Evolutionary conservation across 2,329 filamentous ascomycete species (phyloP).

Genomic region (Zarea fungicola): DNA sequence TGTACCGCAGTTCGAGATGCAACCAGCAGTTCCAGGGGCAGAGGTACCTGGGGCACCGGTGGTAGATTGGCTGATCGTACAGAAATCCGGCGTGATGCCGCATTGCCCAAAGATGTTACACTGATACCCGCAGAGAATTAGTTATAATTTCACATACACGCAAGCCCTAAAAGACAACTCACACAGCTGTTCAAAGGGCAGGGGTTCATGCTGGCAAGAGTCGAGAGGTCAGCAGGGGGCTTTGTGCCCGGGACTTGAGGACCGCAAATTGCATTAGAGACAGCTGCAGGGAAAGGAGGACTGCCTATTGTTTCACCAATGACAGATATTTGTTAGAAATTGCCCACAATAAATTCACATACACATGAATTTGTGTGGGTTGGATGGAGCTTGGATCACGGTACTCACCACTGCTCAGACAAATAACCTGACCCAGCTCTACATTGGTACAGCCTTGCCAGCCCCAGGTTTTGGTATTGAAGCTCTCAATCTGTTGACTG

Average conservation of each 20-base stretch:
- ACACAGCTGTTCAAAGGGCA: constrained; percentile 24
- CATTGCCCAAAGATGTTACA: constrained; percentile 16
- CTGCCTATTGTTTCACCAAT: too few species aligned
- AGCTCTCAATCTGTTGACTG: constrained; percentile 15
- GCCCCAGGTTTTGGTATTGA: constrained; percentile 23
- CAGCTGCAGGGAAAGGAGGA: constrained; percentile 20
- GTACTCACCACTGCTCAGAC: constrained; percentile 22
- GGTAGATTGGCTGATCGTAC: constrained; percentile 6
- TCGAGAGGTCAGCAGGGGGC: constrained; percentile 21
- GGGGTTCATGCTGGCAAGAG: constrained; percentile 29
- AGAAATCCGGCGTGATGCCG: constrained; percentile 4
- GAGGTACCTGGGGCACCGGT: constrained; percentile 15
- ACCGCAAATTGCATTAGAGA: constrained; percentile 35
- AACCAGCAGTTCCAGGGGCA: constrained; percentile 26
- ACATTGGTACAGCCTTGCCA: constrained; percentile 21
- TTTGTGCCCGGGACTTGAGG: constrained; percentile 33
- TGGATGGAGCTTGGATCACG: too few species aligned
- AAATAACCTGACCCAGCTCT: constrained; percentile 15
- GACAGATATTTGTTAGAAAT: too few species aligned
- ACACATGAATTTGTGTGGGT: too few species aligned
- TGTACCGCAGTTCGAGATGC: constrained; percentile 37
- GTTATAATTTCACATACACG: too few species aligned
- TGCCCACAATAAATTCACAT: too few species aligned
- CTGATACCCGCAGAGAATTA: too few species aligned
- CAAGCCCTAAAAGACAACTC: too few species aligned